These are phyloP conservation scores for Taiwanofungus camphoratus DNA, from an alignment of 1,284 basidiomycete genomes.

Conservation along the genomic window DNA sequence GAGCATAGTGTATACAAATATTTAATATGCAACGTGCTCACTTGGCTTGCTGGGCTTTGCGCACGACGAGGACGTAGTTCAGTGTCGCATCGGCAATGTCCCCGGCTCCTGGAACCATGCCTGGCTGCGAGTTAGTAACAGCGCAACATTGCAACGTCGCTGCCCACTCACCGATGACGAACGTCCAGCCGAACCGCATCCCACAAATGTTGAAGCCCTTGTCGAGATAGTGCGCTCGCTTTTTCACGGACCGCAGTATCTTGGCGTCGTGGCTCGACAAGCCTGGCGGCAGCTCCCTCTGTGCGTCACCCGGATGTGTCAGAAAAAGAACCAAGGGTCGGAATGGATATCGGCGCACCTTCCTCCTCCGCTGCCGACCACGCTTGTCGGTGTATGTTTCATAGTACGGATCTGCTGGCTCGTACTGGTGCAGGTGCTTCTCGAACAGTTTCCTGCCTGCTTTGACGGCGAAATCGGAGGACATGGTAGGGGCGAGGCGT, in stretches of 20 bases:
- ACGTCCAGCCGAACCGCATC: conserved; percentile 84
- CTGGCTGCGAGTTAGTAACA: conserved; percentile 19
- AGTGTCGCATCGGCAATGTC: conserved; percentile 60
- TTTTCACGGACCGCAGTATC: conserved; percentile 70
- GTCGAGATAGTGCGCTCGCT: conserved; percentile 86
- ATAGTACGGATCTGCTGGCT: conserved; percentile 76
- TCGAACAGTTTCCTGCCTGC: conserved; percentile 57
- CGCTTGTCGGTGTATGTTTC: conserved; percentile 63
- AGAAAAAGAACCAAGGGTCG: not conserved
- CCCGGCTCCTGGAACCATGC: conserved; percentile 70
- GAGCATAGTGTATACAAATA: not conserved
- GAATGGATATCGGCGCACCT: conserved; percentile 40
- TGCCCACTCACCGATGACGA: conserved; percentile 51
- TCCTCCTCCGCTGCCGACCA: conserved; percentile 64
- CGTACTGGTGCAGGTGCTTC: conserved; percentile 57
- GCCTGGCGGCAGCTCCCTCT: conserved; percentile 75
- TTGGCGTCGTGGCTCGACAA: conserved; percentile 75
- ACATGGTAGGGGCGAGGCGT: conserved; percentile 25
- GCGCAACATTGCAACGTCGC: not conserved
- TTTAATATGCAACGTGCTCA: conserved; percentile 20
- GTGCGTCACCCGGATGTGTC: not conserved
- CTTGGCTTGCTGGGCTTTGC: conserved; percentile 71
- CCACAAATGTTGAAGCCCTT: conserved; percentile 85
- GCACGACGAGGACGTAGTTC: conserved; percentile 77
- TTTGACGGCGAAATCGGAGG: conserved; percentile 36